These are phyloP conservation scores for Solanum sitiens DNA, from an alignment of 257 asterid species.

Conservation along the genomic window DNA sequence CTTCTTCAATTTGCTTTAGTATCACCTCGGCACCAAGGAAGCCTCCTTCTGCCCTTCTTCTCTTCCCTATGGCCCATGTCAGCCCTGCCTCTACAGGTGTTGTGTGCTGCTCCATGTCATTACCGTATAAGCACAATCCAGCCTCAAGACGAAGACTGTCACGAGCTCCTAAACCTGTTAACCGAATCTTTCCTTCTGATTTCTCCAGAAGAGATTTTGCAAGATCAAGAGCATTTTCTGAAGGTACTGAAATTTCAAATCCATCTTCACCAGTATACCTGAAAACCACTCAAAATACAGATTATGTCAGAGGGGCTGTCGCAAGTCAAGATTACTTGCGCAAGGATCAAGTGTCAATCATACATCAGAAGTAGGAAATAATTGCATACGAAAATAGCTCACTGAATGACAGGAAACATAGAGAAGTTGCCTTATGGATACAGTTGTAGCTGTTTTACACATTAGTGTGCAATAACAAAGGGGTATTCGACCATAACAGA, in stretches of 20 bases:
- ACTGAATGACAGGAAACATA: background rate
- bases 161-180: conserved; percentile 90
- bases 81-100: conserved; percentile 96
- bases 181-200: conserved; percentile 76
- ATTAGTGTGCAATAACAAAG: background rate
- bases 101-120: conserved; percentile 96
- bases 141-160: conserved; percentile 99
- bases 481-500: background rate
- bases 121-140: conserved; percentile 87
- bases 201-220: conserved; percentile 89
- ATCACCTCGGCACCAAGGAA: conserved; percentile 89
- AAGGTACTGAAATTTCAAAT: conserved; percentile 92
- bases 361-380: background rate
- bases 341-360: background rate
- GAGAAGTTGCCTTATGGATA: background rate
- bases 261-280: conserved; percentile 99
- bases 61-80: conserved; percentile 95
- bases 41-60: conserved; percentile 96
- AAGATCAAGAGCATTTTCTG: conserved; percentile 79
- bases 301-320: background rate
- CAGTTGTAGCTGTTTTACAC: background rate
- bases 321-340: background rate
- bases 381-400: background rate
- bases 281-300: conserved; percentile 8
- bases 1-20: conserved; percentile 70